Evolutionary conservation across 139 green algal species (phyloP).

Genomic region (Monoraphidium neglectum): DNA sequence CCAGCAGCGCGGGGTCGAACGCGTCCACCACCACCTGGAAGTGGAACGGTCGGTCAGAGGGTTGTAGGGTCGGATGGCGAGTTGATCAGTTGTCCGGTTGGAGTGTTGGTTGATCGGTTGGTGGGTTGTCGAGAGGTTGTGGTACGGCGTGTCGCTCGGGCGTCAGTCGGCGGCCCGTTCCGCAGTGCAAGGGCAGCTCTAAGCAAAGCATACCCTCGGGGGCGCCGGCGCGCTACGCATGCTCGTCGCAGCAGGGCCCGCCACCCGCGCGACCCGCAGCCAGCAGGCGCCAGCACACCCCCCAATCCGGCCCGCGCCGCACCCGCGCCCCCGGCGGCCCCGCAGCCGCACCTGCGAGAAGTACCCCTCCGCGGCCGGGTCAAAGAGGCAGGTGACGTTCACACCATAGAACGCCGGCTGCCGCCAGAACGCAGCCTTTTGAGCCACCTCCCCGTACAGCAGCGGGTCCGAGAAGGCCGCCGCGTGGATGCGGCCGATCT

Average conservation of each 20-base stretch:
- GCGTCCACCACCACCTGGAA: constrained; percentile 93
- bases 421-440: constrained; percentile 81
- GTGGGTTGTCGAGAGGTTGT: too few relatives aligned
- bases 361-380: constrained; percentile 68
- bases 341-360: constrained; percentile 59
- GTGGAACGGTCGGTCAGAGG: background rate
- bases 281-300: background rate
- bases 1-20: constrained; percentile 79
- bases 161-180: too few relatives aligned
- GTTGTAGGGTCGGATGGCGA: too few relatives aligned
- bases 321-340: constrained; percentile 42
- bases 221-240: too few relatives aligned
- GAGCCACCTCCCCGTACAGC: constrained; percentile 76
- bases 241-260: too few relatives aligned
- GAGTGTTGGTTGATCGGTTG: too few relatives aligned
- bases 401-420: constrained; percentile 86
- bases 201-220: too few relatives aligned
- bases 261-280: too few relatives aligned
- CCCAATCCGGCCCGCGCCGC: background rate
- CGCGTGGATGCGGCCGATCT: constrained; percentile 82
- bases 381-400: constrained; percentile 79
- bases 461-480: constrained; percentile 84
- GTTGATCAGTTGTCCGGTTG: too few relatives aligned
- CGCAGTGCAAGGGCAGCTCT: too few relatives aligned
- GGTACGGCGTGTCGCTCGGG: too few relatives aligned